Percentiles rank a stretch among this genome's conserved stretches.
phyloP scores from a whole-genome alignment of 2,329 filamentous ascomycete species.

The Exophiala sp. region DNA sequence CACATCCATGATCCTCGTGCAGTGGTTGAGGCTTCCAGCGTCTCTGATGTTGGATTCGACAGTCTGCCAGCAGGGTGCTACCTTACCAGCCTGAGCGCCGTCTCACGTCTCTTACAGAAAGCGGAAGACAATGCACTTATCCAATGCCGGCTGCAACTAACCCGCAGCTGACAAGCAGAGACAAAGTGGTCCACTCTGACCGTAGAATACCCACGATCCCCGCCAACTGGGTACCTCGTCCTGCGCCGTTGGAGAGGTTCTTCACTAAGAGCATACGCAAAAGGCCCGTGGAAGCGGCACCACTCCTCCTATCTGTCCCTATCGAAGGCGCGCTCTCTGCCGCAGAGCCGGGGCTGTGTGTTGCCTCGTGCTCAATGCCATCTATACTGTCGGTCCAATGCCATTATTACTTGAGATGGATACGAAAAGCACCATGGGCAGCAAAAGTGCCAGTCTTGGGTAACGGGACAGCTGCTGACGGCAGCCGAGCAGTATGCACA shows the following conservation, averaged over 20 bases:
- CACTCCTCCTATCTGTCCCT: conserved; percentile 17
- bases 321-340: conserved; percentile 3
- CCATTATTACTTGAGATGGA: neutral
- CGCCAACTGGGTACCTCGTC: neutral
- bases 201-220: neutral
- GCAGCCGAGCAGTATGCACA: neutral
- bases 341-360: conserved; percentile 1
- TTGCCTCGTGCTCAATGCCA: conserved; percentile 16
- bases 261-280: neutral
- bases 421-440: no score
- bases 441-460: neutral
- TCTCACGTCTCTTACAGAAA: no score
- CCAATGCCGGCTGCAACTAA: no score
- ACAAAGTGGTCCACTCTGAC: no score
- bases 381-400: conserved; percentile 2
- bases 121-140: no score
- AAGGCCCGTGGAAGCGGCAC: conserved; percentile 1
- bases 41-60: neutral
- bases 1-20: neutral
- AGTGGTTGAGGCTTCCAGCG: neutral
- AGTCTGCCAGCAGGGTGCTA: neutral
- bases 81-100: no score
- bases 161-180: no score
- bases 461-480: neutral
- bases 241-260: neutral